Base-by-base conservation (phyloP, 2,329 filamentous ascomycete species). In the Sporothrix sp. region DNA sequence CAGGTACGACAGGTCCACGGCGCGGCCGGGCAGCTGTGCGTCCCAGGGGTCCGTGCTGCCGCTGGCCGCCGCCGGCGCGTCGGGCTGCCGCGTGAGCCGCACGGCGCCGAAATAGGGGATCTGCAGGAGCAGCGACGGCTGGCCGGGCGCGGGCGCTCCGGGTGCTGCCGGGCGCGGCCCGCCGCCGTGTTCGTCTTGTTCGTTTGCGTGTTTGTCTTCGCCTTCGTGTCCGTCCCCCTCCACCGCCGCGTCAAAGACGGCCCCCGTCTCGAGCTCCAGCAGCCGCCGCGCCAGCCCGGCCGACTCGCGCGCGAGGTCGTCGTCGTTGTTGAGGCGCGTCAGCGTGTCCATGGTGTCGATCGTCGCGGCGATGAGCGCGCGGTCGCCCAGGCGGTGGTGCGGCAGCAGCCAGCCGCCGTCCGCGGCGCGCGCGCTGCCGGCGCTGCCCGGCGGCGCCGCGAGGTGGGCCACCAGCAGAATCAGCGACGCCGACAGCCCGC, bases 381-480 rank as follows among this genome's bases (percentile, higher is more conserved):
- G 66, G 42, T 73, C 71, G 30, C 60, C 58, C 1, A 60, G 54
- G 0, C 70, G 65, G 44, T 71, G 68, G 25, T 73, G 71, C 1
- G 57, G 58, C 2, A 73, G 58, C 30, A 66, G 39, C 51, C 50
- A 52, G 30, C 36, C 45, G 2, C 38, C 32, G 35, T 40, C 36
- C 35, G 44, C 10, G 32, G n/a, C 8, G 9, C 45, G 45, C 30
- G 45, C 42, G 56, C 5, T 59, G 14, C 65, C 59, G n/a, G n/a
- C n/a, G n/a, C n/a, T n/a, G n/a, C n/a, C n/a, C n/a, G n/a, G n/a
- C n/a, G n/a, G n/a, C n/a, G n/a, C n/a, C n/a, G n/a, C n/a, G 6
- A 73, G 65, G 51, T 73, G 68, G 0, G 65, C 64, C 0, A 73
- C 56, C 36, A 69, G 71, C 3, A 73, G 58, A 0, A 63, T 59